A percentile compares a stretch with the other conserved stretches of the same genome.
These are phyloP conservation scores for Calonectria pteridis DNA, from an alignment of 2,329 filamentous ascomycete genomes.

Conservation along the genomic window DNA sequence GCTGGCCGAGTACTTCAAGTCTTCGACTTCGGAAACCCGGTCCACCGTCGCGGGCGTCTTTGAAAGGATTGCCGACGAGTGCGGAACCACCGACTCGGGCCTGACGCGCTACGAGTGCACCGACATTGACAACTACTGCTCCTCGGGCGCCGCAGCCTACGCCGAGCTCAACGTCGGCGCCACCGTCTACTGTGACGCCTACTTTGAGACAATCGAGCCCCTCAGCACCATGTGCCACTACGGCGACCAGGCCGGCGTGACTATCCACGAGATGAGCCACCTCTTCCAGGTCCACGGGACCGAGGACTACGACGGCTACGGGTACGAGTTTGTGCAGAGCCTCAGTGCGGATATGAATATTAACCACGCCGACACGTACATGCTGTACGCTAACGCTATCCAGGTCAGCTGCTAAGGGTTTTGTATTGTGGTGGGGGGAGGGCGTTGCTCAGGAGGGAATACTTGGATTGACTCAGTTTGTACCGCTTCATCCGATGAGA, in stretches of 20 bases:
- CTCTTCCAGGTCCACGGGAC: slow-evolving; percentile 66
- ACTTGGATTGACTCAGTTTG: neutral
- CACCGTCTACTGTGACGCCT: slow-evolving; percentile 68
- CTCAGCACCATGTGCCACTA: slow-evolving; percentile 65
- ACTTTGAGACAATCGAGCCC: slow-evolving; percentile 67
- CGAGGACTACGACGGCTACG: slow-evolving; percentile 67
- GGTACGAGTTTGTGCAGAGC: slow-evolving; percentile 60
- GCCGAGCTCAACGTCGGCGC: slow-evolving; percentile 64
- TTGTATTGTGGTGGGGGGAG: no score
- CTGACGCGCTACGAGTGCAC: slow-evolving; percentile 66
- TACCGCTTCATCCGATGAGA: neutral
- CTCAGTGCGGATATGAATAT: slow-evolving; percentile 63
- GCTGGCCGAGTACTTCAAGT: neutral
- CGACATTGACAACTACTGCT: slow-evolving; percentile 66
- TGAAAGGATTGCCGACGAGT: neutral
- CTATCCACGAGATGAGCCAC: slow-evolving; percentile 74
- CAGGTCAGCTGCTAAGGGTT: slow-evolving; percentile 25
- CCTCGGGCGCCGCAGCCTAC: slow-evolving; percentile 65
- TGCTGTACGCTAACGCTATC: slow-evolving; percentile 55
- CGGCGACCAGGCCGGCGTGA: slow-evolving; percentile 74
- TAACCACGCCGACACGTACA: slow-evolving; percentile 71
- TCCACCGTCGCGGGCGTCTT: neutral
- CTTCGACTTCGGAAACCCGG: neutral
- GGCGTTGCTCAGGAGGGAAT: no score
- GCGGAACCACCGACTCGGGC: neutral